These are phyloP conservation scores for Stylonectria norvegica DNA, from an alignment of 2,329 filamentous ascomycete genomes.

Conservation along the genomic window DNA sequence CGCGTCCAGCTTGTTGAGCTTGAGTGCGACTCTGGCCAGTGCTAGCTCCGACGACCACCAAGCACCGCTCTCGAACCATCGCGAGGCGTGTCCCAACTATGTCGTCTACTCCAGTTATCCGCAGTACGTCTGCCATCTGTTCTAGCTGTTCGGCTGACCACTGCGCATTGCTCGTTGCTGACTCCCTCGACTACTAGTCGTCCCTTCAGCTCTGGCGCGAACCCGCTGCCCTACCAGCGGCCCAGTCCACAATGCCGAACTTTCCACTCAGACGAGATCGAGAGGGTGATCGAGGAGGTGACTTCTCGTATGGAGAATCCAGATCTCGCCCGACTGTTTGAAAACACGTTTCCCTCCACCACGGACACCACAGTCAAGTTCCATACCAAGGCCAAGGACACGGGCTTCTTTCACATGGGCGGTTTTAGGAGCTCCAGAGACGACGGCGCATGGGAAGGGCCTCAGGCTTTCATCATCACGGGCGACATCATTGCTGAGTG, in stretches of 20 bases:
- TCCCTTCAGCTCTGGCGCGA: conserved; percentile 75
- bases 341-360: conserved; percentile 85
- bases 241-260: conserved; percentile 80
- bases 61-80: conserved; percentile 23
- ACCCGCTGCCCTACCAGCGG: conserved; percentile 80
- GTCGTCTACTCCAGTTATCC: conserved; percentile 36
- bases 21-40: conserved; percentile 17
- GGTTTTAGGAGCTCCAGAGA: conserved; percentile 35
- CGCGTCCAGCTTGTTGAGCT: conserved; percentile 25
- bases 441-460: conserved; percentile 70
- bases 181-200: conserved; percentile 46
- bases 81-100: conserved; percentile 40
- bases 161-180: conserved; percentile 1
- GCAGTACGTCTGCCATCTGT: conserved; percentile 40
- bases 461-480: conserved; percentile 90
- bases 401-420: conserved; percentile 35
- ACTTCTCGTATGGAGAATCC: conserved; percentile 76
- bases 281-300: conserved; percentile 81
- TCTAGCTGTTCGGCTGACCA: too few relatives aligned
- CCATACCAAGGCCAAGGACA: conserved; percentile 63
- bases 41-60: conserved; percentile 21
- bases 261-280: conserved; percentile 81
- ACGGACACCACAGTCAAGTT: conserved; percentile 87
- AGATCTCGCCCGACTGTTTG: conserved; percentile 87
- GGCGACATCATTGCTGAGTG: conserved; percentile 92